A percentile compares a stretch with the other conserved stretches of the same genome.
Conservation (phyloP, 176 grass and related monocot genomes). For the Musa troglodytarum region DNA sequence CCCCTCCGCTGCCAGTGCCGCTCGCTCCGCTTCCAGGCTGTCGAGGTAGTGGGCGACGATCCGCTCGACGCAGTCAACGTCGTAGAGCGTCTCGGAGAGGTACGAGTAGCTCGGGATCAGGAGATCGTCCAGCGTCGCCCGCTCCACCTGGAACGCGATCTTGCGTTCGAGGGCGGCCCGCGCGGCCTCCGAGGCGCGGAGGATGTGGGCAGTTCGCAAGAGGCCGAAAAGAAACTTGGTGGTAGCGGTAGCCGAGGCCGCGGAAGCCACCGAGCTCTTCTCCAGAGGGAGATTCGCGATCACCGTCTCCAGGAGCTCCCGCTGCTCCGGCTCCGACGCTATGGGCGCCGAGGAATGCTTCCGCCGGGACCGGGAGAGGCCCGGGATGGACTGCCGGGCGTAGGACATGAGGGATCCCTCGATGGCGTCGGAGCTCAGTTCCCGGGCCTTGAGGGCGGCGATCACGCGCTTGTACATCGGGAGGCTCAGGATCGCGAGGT, state of each 20-base stretch:
- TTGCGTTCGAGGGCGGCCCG: slow-evolving; percentile 46
- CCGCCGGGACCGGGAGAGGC: slow-evolving; percentile 55
- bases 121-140: slow-evolving; percentile 62
- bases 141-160: slow-evolving; percentile 57
- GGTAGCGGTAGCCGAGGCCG: slow-evolving; percentile 23
- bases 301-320: slow-evolving; percentile 76
- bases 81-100: slow-evolving; percentile 66
- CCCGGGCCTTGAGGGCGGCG: slow-evolving; percentile 47
- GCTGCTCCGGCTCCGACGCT: slow-evolving; percentile 65
- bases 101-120: slow-evolving; percentile 80
- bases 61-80: slow-evolving; percentile 77
- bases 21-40: slow-evolving; percentile 10
- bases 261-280: slow-evolving; percentile 29
- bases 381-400: slow-evolving; percentile 64
- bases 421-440: slow-evolving; percentile 36
- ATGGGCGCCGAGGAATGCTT: slow-evolving; percentile 57
- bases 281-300: slow-evolving; percentile 41
- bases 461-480: slow-evolving; percentile 83
- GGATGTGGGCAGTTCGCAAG: slow-evolving; percentile 69
- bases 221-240: slow-evolving; percentile 72
- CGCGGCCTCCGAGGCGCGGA: slow-evolving; percentile 48
- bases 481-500: slow-evolving; percentile 57
- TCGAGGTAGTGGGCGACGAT: slow-evolving; percentile 58
- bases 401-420: slow-evolving; percentile 76
- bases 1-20: neutral